A percentile compares a stretch with the other conserved stretches of the same genome.
phyloP scores from a whole-genome alignment of 805 yeast species.

The Allodekkera sacchari region DNA sequence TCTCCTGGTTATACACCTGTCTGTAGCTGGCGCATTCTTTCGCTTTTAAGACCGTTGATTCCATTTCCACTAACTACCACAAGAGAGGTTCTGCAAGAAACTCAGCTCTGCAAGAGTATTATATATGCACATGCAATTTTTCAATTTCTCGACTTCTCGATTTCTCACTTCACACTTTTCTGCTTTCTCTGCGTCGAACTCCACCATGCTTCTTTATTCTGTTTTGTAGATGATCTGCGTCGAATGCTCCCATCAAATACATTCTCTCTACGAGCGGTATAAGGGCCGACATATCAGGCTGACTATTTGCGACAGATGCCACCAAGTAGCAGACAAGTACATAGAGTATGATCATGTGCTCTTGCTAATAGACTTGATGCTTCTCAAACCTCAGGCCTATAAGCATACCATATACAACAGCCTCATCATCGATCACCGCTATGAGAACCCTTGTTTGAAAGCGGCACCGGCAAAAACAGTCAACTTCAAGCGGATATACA shows the following conservation, averaged over 20 bases:
- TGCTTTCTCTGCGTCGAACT: too few relatives aligned
- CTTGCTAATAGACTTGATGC: constrained; percentile 71
- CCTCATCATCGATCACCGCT: constrained; percentile 23
- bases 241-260: constrained; percentile 67
- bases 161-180: too few relatives aligned
- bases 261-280: constrained; percentile 60
- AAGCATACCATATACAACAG: constrained; percentile 80
- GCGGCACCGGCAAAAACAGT: constrained; percentile 1
- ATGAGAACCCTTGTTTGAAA: constrained; percentile 6
- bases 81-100: too few relatives aligned
- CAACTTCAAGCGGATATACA: constrained; percentile 2
- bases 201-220: background rate
- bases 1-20: too few relatives aligned
- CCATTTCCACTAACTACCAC: too few relatives aligned
- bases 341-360: constrained; percentile 84
- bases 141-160: too few relatives aligned
- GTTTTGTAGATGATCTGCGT: constrained; percentile 78
- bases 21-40: too few relatives aligned
- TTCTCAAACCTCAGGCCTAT: constrained; percentile 81
- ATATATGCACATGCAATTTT: too few relatives aligned
- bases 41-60: too few relatives aligned
- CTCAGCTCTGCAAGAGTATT: too few relatives aligned
- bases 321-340: constrained; percentile 76
- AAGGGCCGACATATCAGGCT: constrained; percentile 72
- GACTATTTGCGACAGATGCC: constrained; percentile 68